These are phyloP conservation scores for Xylaria sp. DNA, from an alignment of 2,329 filamentous ascomycete genomes.

Conservation along the genomic window DNA sequence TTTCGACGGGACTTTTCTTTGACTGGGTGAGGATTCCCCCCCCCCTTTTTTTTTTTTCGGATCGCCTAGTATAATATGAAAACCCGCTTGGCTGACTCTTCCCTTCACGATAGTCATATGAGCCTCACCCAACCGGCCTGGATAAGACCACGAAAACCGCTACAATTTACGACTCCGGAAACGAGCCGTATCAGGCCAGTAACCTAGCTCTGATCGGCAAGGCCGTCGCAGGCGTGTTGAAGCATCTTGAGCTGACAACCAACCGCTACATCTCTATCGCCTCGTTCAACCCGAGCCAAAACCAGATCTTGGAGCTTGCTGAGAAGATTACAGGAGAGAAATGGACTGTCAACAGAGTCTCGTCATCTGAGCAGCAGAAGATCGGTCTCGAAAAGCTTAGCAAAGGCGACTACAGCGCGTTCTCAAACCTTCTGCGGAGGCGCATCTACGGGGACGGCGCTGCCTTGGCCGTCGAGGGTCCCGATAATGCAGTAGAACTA, in stretches of 20 bases:
- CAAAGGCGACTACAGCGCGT: slow-evolving; percentile 54
- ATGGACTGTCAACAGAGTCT: slow-evolving; percentile 58
- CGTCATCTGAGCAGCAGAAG: slow-evolving; percentile 52
- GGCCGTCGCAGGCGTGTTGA: slow-evolving; percentile 63
- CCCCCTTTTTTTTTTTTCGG: neutral
- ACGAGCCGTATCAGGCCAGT: slow-evolving; percentile 62
- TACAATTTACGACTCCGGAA: slow-evolving; percentile 67
- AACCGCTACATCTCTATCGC: slow-evolving; percentile 70
- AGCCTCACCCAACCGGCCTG: slow-evolving; percentile 62
- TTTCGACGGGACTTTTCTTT: slow-evolving; percentile 70
- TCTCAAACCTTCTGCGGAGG: slow-evolving; percentile 43
- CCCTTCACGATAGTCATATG: slow-evolving; percentile 55
- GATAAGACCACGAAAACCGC: slow-evolving; percentile 61
- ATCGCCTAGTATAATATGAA: neutral
- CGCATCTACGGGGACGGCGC: slow-evolving; percentile 46
- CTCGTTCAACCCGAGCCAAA: slow-evolving; percentile 68
- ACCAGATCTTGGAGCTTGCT: slow-evolving; percentile 63
- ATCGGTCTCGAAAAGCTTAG: slow-evolving; percentile 56
- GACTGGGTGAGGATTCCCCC: slow-evolving; percentile 60
- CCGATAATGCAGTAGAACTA: slow-evolving; percentile 40
- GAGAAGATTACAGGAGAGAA: slow-evolving; percentile 64
- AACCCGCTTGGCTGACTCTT: neutral
- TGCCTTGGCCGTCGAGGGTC: slow-evolving; percentile 39
- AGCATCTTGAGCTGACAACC: slow-evolving; percentile 60
- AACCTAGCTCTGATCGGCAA: slow-evolving; percentile 63